phyloP scores from a whole-genome alignment of 768 basidiomycete species.

The Boletus barrowsii region DNA sequence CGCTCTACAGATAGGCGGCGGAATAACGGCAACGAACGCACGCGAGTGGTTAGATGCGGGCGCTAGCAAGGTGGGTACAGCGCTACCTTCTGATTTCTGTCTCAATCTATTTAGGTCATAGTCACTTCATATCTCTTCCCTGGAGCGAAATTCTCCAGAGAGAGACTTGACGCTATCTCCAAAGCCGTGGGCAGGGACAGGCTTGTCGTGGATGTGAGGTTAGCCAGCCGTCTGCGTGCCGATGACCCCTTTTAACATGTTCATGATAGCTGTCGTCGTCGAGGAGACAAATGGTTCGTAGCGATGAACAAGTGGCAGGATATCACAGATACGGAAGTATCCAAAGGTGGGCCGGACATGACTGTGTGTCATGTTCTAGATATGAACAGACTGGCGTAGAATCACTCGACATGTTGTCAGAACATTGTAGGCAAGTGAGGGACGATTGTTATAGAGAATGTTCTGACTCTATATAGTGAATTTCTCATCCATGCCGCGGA shows the following conservation, averaged over 20 bases:
- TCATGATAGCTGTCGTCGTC: constrained; percentile 69
- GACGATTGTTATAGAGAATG: neutral
- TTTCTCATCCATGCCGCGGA: constrained; percentile 98
- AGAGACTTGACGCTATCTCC: constrained; percentile 63
- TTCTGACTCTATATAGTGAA: constrained; percentile 55
- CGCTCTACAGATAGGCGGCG: constrained; percentile 89
- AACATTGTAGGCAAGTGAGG: constrained; percentile 69
- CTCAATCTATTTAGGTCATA: constrained; percentile 63
- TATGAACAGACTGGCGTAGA: constrained; percentile 43
- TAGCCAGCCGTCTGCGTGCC: constrained; percentile 10
- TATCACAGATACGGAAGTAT: constrained; percentile 91
- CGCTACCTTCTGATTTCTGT: neutral
- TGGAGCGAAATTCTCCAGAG: constrained; percentile 68
- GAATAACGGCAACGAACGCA: constrained; percentile 82
- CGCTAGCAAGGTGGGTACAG: constrained; percentile 72
- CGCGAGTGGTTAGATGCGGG: constrained; percentile 81
- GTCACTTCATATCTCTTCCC: constrained; percentile 98
- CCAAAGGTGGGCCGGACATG: constrained; percentile 52
- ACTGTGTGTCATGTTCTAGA: neutral
- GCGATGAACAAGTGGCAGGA: constrained; percentile 99
- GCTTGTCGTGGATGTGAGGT: constrained; percentile 96
- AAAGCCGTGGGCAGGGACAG: constrained; percentile 72
- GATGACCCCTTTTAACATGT: neutral
- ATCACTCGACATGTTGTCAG: constrained; percentile 69
- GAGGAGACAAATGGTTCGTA: constrained; percentile 79